phyloP scores from a whole-genome alignment of 1,284 basidiomycete genomes.

The Ganoderma meredithae region DNA sequence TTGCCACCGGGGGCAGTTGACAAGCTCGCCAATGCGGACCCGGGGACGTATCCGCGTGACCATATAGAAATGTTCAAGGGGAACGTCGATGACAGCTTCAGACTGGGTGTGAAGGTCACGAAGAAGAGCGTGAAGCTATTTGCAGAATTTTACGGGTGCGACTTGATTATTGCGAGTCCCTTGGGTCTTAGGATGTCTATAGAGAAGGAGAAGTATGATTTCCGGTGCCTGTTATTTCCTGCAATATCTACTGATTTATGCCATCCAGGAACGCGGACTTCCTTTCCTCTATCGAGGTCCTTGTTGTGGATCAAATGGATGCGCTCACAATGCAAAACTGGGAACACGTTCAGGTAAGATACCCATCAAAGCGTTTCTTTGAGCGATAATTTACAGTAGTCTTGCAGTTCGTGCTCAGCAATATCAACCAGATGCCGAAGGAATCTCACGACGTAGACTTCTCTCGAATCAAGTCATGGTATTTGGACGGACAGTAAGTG shows the following conservation, averaged over 20 bases:
- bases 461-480: constrained; percentile 97
- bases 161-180: constrained; percentile 94
- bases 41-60: constrained; percentile 85
- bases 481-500: constrained; percentile 93
- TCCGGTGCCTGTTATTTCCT: neutral
- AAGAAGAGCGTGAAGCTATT: constrained; percentile 90
- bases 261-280: constrained; percentile 80
- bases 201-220: constrained; percentile 88
- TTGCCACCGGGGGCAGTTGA: constrained; percentile 84
- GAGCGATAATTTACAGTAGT: neutral
- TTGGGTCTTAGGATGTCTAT: constrained; percentile 91
- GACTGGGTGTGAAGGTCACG: constrained; percentile 92
- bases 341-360: constrained; percentile 90
- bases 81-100: constrained; percentile 97
- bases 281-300: constrained; percentile 91
- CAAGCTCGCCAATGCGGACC: constrained; percentile 79
- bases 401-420: constrained; percentile 81
- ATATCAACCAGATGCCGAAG: constrained; percentile 90
- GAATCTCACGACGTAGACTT: constrained; percentile 96
- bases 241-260: neutral
- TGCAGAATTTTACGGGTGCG: constrained; percentile 89
- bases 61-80: constrained; percentile 95
- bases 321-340: constrained; percentile 98
- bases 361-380: neutral
- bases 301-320: constrained; percentile 95